Conservation (phyloP, 768 basidiomycete species). For the Aureoboletus auriporus region DNA sequence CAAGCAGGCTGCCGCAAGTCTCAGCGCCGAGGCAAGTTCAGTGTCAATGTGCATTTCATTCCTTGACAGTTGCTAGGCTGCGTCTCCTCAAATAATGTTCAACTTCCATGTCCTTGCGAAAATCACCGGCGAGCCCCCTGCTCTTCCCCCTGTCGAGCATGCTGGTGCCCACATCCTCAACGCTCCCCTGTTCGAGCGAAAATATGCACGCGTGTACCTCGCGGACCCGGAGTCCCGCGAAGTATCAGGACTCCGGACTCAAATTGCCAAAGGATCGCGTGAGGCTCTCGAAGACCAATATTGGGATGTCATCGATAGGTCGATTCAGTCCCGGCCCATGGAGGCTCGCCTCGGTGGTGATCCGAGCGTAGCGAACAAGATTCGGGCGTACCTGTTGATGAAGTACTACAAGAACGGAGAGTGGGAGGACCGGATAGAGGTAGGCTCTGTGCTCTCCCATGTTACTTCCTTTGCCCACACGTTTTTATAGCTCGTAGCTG, state of each 20-base stretch:
- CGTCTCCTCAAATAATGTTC: constrained; percentile 59
- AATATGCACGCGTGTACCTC: constrained; percentile 77
- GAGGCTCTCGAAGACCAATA: constrained; percentile 89
- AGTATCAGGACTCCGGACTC: constrained; percentile 58
- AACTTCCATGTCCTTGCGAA: constrained; percentile 71
- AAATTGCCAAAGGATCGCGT: constrained; percentile 74
- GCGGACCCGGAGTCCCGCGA: constrained; percentile 61
- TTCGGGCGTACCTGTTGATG: constrained; percentile 82
- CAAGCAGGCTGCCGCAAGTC: constrained; percentile 59
- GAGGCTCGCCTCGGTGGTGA: constrained; percentile 90
- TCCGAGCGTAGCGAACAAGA: constrained; percentile 84
- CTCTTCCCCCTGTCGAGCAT: constrained; percentile 72
- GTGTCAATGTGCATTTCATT: not conserved
- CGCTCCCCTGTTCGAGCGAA: constrained; percentile 74
- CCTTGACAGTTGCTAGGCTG: constrained; percentile 33
- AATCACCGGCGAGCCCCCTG: constrained; percentile 74
- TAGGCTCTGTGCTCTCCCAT: constrained; percentile 29
- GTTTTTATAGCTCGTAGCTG: constrained; percentile 65
- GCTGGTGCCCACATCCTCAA: constrained; percentile 81
- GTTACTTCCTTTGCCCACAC: not conserved
- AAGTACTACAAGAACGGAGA: constrained; percentile 74
- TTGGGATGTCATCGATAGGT: constrained; percentile 77
- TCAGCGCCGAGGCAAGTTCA: constrained; percentile 49
- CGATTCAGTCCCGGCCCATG: constrained; percentile 73
- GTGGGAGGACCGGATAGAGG: constrained; percentile 89